Conservation (phyloP, 2,329 filamentous ascomycete species). For the Fusarium proliferatum region DNA sequence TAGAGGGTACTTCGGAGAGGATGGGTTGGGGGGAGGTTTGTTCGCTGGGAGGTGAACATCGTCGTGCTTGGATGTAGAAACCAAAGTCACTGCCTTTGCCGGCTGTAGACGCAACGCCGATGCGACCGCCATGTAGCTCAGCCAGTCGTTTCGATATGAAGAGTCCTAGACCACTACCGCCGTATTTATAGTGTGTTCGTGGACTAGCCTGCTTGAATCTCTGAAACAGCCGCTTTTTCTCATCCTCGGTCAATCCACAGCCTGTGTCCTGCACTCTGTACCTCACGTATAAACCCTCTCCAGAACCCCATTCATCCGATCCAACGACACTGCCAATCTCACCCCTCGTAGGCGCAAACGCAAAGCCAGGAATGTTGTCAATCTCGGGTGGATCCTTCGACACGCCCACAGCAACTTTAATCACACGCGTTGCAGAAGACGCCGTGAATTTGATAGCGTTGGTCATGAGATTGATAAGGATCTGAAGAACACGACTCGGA, state of each 20-base stretch:
- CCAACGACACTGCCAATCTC: conserved; percentile 20
- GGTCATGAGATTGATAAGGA: conserved; percentile 81
- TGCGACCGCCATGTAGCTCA: conserved; percentile 73
- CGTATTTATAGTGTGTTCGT: conserved; percentile 66
- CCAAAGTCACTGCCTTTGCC: conserved; percentile 70
- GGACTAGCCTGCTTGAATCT: conserved; percentile 72
- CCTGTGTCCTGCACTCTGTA: conserved; percentile 74
- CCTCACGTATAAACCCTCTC: conserved; percentile 50
- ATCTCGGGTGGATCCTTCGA: conserved; percentile 41
- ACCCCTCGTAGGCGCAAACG: conserved; percentile 8
- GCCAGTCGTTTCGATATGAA: conserved; percentile 73
- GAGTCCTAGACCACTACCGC: conserved; percentile 70
- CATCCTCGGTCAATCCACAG: conserved; percentile 69
- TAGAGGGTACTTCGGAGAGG: not conserved
- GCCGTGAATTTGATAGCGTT: conserved; percentile 84
- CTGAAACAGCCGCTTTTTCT: conserved; percentile 74
- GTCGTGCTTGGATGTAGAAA: conserved; percentile 70
- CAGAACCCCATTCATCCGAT: conserved; percentile 48
- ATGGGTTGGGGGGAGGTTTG: not conserved
- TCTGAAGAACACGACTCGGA: conserved; percentile 78
- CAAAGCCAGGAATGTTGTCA: conserved; percentile 1
- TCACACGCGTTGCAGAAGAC: conserved; percentile 47
- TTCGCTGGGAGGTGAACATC: conserved; percentile 48
- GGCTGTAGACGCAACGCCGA: conserved; percentile 69
- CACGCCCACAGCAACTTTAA: conserved; percentile 63